These are phyloP conservation scores for Phaeosphaeriaceae sp. DNA, from an alignment of 2,329 filamentous ascomycete genomes.

Conservation along the genomic window DNA sequence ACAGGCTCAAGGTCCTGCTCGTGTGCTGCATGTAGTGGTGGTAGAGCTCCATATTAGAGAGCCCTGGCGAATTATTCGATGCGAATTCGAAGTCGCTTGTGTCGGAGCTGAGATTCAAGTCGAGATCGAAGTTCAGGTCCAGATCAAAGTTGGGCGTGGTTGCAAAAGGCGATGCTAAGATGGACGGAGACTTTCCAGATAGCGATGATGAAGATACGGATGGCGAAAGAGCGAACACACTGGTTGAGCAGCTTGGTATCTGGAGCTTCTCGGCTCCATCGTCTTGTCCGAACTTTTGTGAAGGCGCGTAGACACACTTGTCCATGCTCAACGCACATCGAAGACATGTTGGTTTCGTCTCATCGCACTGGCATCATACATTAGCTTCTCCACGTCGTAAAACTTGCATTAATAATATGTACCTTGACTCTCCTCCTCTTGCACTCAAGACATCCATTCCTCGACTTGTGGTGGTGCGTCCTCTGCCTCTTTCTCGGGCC, in stretches of 20 bases:
- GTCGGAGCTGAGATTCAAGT: background rate
- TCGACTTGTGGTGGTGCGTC: constrained; percentile 10
- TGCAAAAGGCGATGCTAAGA: background rate
- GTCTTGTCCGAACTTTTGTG: background rate
- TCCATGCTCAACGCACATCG: constrained; percentile 10
- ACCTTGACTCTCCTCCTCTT: constrained; percentile 17
- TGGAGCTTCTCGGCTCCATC: background rate
- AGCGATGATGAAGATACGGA: background rate
- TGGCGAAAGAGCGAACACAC: background rate
- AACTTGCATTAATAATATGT: background rate
- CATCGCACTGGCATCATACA: constrained; percentile 12
- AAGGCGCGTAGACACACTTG: constrained; percentile 6
- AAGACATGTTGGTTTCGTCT: constrained; percentile 14
- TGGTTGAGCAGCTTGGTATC: constrained; percentile 1
- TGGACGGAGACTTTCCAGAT: background rate
- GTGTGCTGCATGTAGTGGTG: constrained; percentile 17
- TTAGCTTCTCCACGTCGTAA: background rate
- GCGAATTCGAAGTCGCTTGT: background rate
- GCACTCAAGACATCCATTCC: constrained; percentile 14
- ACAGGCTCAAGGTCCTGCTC: constrained; percentile 8
- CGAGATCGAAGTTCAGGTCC: background rate
- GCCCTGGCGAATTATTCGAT: background rate
- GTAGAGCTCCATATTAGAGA: constrained; percentile 11
- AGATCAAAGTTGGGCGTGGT: background rate
- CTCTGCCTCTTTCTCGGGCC: background rate